phyloP scores from a whole-genome alignment of 495 filamentous ascomycete species.

The Talaromyces adpressus region DNA sequence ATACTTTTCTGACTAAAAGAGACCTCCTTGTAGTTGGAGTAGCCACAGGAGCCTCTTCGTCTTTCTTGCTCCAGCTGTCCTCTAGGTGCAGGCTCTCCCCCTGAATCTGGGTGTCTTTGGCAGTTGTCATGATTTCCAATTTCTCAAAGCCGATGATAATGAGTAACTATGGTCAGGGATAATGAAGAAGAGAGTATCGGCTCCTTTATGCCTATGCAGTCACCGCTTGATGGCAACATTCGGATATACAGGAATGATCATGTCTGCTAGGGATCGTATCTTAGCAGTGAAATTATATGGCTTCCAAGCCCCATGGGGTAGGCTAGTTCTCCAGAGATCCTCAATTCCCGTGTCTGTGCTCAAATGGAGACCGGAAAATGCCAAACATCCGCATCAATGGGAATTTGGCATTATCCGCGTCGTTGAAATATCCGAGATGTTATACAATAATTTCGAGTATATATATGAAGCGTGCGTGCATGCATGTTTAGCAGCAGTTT shows the following conservation, averaged over 20 bases:
- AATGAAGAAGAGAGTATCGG: not conserved
- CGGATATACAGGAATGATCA: not conserved
- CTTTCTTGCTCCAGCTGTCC: not conserved
- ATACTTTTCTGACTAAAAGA: conserved; percentile 10
- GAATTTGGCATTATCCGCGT: not conserved
- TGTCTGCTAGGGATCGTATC: not conserved
- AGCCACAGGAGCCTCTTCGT: not conserved
- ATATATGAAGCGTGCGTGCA: not conserved
- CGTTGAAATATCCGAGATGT: not conserved
- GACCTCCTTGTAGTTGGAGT: not conserved
- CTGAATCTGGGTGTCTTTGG: not conserved
- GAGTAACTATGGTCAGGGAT: not conserved
- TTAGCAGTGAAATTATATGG: not conserved
- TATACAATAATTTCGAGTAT: not conserved
- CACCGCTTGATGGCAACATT: not conserved
- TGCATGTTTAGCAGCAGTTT: not conserved
- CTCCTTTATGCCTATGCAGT: not conserved
- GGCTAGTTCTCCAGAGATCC: not conserved
- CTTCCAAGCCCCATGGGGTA: not conserved
- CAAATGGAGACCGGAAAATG: not conserved
- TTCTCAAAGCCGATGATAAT: not conserved
- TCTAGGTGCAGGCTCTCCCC: not conserved
- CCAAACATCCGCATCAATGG: not conserved
- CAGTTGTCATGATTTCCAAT: not conserved
- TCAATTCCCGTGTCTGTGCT: not conserved